Base-by-base conservation (phyloP, 768 basidiomycete species). In the Boletus pseudopeckii region DNA sequence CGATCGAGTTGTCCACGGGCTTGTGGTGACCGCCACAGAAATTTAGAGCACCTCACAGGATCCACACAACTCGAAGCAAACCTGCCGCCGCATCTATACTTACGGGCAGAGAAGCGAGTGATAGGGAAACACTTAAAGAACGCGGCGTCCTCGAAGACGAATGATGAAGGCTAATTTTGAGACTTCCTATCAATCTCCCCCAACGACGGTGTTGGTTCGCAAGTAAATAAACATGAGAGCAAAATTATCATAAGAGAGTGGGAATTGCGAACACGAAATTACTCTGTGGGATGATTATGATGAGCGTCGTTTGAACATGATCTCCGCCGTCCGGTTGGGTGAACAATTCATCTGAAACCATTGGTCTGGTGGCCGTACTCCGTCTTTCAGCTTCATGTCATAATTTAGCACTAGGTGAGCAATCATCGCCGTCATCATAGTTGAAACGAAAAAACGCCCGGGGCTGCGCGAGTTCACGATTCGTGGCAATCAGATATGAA, bases 371-470 rank as follows among this genome's bases (percentile, higher is more conserved):
- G 76, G 75, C 18, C 70, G 64, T 33, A 66, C 62, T 41, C 71
- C 71, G 30, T 69, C 69, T 41, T 72, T 68, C 33, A 73, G 53
- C 44, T 67, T 67, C 34, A 77, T 62, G 53, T 77, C 76, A 61
- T 76, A 77, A 53, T 69, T 66, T 49, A 73, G 48, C 13, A 77
- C 64, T 54, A 78, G 55, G 53, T 74, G 65, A 28, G 77, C 77
- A 63, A 75, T 63, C 59, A 74, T 69, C 1, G 70, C 63, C 30
- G 77, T 77, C 62, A 77, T 63, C 62, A 68, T 60, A 24, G 69
- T 68, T 5, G 73, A 72, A 26, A 65, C 74, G 52, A 78, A 77
- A 58, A 75, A 76, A 10, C 77, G 69, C 5, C 77, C 76, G 4
- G 76, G 75, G 53, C 75, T 77, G 52, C 15, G 18, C 37, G 52